Evolutionary conservation across 2,329 filamentous ascomycete genomes (phyloP).

Genomic region (Aspergillus puulaauensis): DNA sequence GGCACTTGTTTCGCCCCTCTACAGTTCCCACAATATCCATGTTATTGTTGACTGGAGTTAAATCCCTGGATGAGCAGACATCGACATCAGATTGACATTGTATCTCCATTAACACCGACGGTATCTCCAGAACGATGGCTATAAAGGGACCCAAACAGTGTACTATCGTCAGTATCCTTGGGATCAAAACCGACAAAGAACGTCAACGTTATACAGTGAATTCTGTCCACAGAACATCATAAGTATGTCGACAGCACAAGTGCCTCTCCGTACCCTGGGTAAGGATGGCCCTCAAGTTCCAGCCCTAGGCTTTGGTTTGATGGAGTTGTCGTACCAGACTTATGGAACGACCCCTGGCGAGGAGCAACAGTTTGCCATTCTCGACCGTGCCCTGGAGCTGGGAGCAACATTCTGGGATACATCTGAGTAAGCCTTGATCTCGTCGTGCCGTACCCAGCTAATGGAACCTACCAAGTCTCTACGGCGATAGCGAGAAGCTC

Average conservation of each 20-base stretch:
- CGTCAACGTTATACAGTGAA: no score
- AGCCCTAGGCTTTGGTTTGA: slow-evolving; percentile 7
- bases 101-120: background rate
- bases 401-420: slow-evolving; percentile 10
- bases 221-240: background rate
- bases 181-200: background rate
- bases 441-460: background rate
- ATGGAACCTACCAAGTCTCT: background rate
- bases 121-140: background rate
- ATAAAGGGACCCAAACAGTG: background rate
- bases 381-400: slow-evolving; percentile 1
- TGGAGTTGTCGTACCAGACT: background rate
- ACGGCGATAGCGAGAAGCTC: slow-evolving; percentile 4
- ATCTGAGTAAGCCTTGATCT: background rate
- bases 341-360: background rate
- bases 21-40: no score
- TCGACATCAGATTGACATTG: background rate
- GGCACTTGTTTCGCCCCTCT: no score
- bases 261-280: background rate
- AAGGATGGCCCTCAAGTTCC: slow-evolving; percentile 6
- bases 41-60: no score
- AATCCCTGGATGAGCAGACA: no score
- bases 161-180: background rate
- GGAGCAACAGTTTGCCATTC: slow-evolving; percentile 3
- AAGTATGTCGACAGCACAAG: background rate